Base-by-base conservation (phyloP, 176 grass and related monocot species). In the Stipa capillata region DNA sequence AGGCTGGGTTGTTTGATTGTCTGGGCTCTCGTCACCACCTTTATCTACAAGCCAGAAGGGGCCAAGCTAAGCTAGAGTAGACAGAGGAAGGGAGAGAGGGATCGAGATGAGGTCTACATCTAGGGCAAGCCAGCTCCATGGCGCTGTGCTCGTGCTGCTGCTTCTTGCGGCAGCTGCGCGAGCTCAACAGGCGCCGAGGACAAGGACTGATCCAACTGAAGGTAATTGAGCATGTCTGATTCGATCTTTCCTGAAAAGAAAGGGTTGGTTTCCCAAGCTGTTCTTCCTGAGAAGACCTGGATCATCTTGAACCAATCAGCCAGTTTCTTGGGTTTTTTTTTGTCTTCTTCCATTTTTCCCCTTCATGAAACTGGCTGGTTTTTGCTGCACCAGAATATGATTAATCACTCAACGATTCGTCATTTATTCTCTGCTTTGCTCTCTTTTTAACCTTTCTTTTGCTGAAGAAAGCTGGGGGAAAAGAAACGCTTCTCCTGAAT, bases 131-230 rank as follows among this genome's bases (percentile, higher is more conserved):
- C 63, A 25, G 64, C 6, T 23, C 85, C 82, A 82, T 85, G 86
- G 50, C 70, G 32, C 48, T 20, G 55, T 47, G 59, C 43, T 59
- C 40, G 33, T 32, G 33, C 61, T 81, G 33, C 42, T 72, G 51
- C 44, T 74, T 31, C 28, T 40, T 37, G 43, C 44, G 24, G 39
- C 67, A 17, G 25, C 13, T 27, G 86, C 57, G 7, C 82, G 41
- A 28, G 82, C 78, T 62, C 85, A 87, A 32, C 58, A 28, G 15
- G 43, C 63, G 0, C 0, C 53, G 0, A 55, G 3, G 5, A 53
- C n/a, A 1, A 79, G 3, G 50, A 89, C 90, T 48, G 45, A 88
- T 37, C 82, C 66, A 16, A 10, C 37, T 7, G 86, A 92, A 79
- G 86, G 90, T 89, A n/a, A n/a, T n/a, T n/a, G 57, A 68, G 65